A percentile compares a stretch with the other conserved stretches of the same genome.
Evolutionary conservation across 1,284 basidiomycete genomes (phyloP).

Genomic region (Trametes polyzona): DNA sequence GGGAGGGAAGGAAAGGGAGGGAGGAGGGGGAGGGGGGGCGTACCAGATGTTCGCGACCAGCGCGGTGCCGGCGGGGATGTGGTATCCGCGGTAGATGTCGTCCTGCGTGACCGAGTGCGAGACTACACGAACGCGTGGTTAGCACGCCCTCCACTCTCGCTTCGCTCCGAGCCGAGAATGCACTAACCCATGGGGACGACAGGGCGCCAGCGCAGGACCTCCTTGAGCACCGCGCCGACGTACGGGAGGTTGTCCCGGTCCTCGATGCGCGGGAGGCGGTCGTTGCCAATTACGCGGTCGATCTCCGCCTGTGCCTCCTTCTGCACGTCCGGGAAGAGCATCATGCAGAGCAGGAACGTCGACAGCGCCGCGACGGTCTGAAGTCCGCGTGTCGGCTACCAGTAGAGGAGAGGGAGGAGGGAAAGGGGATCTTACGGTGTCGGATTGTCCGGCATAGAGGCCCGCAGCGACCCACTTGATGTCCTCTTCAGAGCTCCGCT

Average conservation of each 20-base stretch:
- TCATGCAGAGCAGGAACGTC: conserved; percentile 7
- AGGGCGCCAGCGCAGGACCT: conserved; percentile 23
- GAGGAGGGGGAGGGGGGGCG: background rate
- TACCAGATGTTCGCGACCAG: conserved; percentile 1
- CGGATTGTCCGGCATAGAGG: conserved; percentile 28
- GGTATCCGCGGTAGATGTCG: background rate
- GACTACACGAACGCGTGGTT: background rate
- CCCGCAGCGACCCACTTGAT: conserved; percentile 23
- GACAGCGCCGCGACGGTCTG: conserved; percentile 5
- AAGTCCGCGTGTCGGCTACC: no score
- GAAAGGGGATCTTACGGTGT: no score
- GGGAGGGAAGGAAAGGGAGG: background rate
- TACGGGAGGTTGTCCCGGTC: conserved; percentile 21
- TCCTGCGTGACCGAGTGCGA: background rate
- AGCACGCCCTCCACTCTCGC: no score
- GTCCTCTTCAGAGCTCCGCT: conserved; percentile 18
- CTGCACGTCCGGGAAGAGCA: conserved; percentile 12
- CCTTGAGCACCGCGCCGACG: conserved; percentile 22
- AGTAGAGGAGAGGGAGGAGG: no score
- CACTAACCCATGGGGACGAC: conserved; percentile 14
- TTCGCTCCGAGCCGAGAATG: background rate
- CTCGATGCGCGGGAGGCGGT: conserved; percentile 21
- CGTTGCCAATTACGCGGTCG: conserved; percentile 25
- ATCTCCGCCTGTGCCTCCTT: conserved; percentile 33
- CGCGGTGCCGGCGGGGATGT: background rate